These are phyloP conservation scores for Zygotorulaspora mrakii DNA, from an alignment of 1,139 yeast genomes.

Conservation along the genomic window DNA sequence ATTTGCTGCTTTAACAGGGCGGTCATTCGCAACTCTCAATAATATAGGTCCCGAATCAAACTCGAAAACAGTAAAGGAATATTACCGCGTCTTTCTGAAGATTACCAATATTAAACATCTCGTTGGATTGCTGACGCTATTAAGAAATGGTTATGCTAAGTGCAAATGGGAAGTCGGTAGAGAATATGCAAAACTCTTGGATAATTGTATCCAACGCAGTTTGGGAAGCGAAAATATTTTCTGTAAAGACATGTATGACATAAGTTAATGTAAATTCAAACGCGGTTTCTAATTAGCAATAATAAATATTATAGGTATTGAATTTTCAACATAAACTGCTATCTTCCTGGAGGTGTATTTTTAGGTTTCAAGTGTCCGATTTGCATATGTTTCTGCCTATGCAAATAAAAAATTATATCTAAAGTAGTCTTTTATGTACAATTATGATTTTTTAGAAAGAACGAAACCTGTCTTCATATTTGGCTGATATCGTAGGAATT, in stretches of 20 bases:
- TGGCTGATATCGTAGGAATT: too few relatives aligned
- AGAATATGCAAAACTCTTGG: conserved; percentile 50
- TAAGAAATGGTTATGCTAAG: conserved; percentile 41
- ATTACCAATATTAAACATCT: conserved; percentile 32
- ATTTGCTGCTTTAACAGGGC: conserved; percentile 34
- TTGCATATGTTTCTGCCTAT: too few relatives aligned
- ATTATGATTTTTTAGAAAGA: too few relatives aligned
- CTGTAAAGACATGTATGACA: conserved; percentile 11
- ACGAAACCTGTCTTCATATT: too few relatives aligned
- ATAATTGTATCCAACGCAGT: conserved; percentile 50
- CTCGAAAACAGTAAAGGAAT: conserved; percentile 10
- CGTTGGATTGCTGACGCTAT: conserved; percentile 47
- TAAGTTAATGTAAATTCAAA: background rate
- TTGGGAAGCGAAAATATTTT: conserved; percentile 38
- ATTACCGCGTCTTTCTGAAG: conserved; percentile 12
- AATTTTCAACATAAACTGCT: too few relatives aligned
- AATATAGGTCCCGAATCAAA: conserved; percentile 20
- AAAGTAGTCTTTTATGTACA: too few relatives aligned
- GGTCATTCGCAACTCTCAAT: conserved; percentile 22
- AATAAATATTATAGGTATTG: too few relatives aligned
- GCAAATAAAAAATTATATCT: too few relatives aligned
- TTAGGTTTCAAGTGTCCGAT: too few relatives aligned
- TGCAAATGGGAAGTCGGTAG: conserved; percentile 50
- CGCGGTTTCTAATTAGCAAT: too few relatives aligned
- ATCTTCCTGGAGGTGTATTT: too few relatives aligned